phyloP scores from a whole-genome alignment of 768 basidiomycete species.

The Tephrocybe sp. region DNA sequence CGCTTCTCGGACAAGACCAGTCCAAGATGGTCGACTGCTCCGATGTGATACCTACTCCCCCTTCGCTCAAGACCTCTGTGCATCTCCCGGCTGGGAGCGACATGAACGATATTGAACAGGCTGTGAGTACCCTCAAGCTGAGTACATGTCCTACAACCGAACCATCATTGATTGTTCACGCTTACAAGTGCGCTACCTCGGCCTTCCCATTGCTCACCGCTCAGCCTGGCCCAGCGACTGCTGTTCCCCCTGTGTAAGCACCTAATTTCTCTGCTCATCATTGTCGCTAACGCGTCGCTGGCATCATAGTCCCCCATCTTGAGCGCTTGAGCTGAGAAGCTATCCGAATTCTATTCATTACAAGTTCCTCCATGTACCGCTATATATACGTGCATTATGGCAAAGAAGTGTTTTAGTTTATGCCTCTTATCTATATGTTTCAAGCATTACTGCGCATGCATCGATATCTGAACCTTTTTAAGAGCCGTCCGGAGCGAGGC shows the following conservation, averaged over 20 bases:
- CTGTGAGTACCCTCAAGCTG: conserved; percentile 16
- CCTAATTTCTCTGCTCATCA: background rate
- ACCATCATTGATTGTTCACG: conserved; percentile 3
- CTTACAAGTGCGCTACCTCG: conserved; percentile 29
- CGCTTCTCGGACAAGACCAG: conserved; percentile 36
- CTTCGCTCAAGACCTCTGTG: conserved; percentile 16
- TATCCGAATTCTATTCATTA: too few species aligned
- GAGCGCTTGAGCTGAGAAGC: too few species aligned
- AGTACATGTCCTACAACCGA: background rate
- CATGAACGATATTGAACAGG: conserved; percentile 29
- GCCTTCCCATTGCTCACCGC: conserved; percentile 30
- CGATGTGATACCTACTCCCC: conserved; percentile 14
- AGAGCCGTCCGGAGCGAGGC: too few species aligned
- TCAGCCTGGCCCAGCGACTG: conserved; percentile 2
- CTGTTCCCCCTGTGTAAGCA: conserved; percentile 7
- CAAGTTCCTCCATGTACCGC: too few species aligned
- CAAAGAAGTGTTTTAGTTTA: too few species aligned
- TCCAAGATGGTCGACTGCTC: conserved; percentile 23
- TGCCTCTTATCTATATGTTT: too few species aligned
- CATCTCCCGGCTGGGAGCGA: conserved; percentile 32
- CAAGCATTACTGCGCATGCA: too few species aligned
- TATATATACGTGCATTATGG: too few species aligned
- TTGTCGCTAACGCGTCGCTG: too few species aligned
- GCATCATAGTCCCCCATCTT: background rate
- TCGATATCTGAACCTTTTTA: too few species aligned